Percentiles rank a stretch among this genome's conserved stretches.
phyloP scores from a whole-genome alignment of 2,329 filamentous ascomycete genomes.

The Epichloe amarillans region DNA sequence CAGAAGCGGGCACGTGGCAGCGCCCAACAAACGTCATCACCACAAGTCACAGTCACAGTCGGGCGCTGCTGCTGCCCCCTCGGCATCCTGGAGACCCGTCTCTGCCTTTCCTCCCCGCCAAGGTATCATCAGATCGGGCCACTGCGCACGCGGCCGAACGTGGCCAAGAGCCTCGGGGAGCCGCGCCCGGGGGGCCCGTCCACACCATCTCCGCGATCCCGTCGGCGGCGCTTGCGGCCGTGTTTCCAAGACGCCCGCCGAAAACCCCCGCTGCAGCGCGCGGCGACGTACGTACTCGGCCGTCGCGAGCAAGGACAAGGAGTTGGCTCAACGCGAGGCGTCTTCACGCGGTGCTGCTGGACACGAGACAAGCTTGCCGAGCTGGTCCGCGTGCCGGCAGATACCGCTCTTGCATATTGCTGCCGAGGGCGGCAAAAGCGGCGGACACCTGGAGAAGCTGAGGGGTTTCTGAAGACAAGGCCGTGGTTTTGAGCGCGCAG shows the following conservation, averaged over 20 bases:
- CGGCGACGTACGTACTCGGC: constrained; percentile 27
- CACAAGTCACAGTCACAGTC: too few relatives aligned
- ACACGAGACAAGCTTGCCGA: constrained; percentile 19
- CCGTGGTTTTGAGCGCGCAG: constrained; percentile 13
- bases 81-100: constrained; percentile 23
- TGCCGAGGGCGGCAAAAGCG: neutral
- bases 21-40: neutral
- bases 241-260: too few relatives aligned
- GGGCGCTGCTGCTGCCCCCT: too few relatives aligned
- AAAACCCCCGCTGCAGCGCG: too few relatives aligned
- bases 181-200: too few relatives aligned
- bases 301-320: constrained; percentile 28
- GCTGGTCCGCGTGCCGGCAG: constrained; percentile 17
- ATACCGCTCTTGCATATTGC: constrained; percentile 28
- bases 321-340: constrained; percentile 29
- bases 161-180: constrained; percentile 8
- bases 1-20: too few relatives aligned
- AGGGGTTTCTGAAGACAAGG: constrained; percentile 15
- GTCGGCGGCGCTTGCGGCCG: too few relatives aligned
- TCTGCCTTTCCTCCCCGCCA: constrained; percentile 34
- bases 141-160: constrained; percentile 27
- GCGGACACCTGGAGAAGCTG: constrained; percentile 15
- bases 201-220: too few relatives aligned
- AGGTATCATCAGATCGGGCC: constrained; percentile 29
- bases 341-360: constrained; percentile 23